phyloP scores from a whole-genome alignment of 2,329 filamentous ascomycete genomes.

The Colletotrichum limetticola region DNA sequence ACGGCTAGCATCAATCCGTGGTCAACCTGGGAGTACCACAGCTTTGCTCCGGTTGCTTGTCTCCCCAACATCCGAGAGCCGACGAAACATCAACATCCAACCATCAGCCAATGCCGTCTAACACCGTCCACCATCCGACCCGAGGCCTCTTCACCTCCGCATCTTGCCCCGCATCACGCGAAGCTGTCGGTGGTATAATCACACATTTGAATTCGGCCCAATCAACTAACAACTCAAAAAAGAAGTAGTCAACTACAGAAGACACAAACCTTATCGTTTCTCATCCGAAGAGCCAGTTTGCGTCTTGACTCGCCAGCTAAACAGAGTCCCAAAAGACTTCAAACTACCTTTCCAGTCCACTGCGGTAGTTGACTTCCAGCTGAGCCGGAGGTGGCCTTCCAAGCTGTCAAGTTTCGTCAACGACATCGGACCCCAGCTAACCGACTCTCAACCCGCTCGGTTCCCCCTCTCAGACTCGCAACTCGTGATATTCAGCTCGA shows the following conservation, averaged over 20 bases:
- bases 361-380: not conserved
- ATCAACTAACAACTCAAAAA: not conserved
- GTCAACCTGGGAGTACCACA: not conserved
- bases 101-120: constrained; percentile 5
- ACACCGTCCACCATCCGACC: constrained; percentile 25
- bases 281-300: constrained; percentile 3
- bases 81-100: constrained; percentile 29
- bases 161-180: not conserved
- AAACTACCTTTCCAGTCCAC: not conserved
- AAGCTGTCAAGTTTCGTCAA: constrained; percentile 30
- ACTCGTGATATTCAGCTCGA: not conserved
- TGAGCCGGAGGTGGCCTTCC: not conserved
- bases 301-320: constrained; percentile 20
- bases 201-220: not conserved
- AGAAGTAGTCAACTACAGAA: not conserved
- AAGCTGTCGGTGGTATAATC: not conserved
- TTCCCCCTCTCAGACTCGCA: not conserved
- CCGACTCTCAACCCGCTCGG: not conserved
- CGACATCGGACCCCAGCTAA: constrained; percentile 25
- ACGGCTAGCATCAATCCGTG: not conserved
- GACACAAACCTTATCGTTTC: not conserved
- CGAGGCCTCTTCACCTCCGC: not conserved
- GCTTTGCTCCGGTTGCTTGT: not conserved
- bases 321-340: not conserved
- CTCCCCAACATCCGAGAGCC: constrained; percentile 27